Conservation (phyloP, 2,329 filamentous ascomycete species). For the Fusarium secorum region DNA sequence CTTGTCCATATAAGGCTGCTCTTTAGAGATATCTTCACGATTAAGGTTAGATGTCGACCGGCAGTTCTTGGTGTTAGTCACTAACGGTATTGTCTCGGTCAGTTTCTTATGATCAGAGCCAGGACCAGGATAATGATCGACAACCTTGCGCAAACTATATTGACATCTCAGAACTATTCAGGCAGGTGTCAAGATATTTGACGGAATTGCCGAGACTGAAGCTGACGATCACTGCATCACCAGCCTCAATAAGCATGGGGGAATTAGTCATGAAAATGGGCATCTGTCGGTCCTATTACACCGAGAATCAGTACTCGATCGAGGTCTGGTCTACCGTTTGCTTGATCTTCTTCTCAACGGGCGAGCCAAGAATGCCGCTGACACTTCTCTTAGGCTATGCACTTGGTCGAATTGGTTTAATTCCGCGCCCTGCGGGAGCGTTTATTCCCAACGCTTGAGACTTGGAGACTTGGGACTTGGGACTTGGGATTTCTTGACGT, state of each 20-base stretch:
- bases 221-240: neutral
- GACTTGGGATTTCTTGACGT: conserved; percentile 26
- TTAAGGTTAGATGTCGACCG: neutral
- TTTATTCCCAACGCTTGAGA: neutral
- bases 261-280: neutral
- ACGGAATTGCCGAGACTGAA: neutral
- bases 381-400: conserved; percentile 6
- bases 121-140: conserved; percentile 13
- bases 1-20: neutral
- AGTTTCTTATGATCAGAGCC: conserved; percentile 12
- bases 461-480: neutral
- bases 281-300: conserved; percentile 1
- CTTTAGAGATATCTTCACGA: neutral
- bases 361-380: conserved; percentile 34
- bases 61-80: neutral
- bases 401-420: neutral
- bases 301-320: neutral
- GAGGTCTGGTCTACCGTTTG: neutral
- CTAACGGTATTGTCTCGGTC: neutral
- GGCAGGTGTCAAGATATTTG: conserved; percentile 15
- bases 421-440: conserved; percentile 9
- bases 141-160: neutral
- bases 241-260: neutral
- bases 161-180: neutral
- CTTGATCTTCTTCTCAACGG: neutral